Conservation (phyloP, 495 filamentous ascomycete species). For the Paragyromitra xinjiangensis region DNA sequence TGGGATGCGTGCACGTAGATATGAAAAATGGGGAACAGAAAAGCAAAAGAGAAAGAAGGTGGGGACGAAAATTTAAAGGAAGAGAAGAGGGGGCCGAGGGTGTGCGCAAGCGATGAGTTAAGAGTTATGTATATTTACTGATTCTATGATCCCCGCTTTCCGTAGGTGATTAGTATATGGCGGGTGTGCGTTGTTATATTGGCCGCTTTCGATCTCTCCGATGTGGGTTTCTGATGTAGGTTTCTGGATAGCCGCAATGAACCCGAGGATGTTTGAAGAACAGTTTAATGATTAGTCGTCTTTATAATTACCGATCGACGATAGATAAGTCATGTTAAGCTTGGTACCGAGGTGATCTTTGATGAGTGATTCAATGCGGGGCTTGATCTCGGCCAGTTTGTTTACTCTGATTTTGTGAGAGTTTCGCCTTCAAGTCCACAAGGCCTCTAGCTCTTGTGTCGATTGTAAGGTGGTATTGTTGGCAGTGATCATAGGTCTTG, state of each 20-base stretch:
- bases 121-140: slow-evolving; percentile 24
- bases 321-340: slow-evolving; percentile 2
- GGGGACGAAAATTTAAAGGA: not conserved
- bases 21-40: not conserved
- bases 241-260: slow-evolving; percentile 10
- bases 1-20: slow-evolving; percentile 16
- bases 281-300: slow-evolving; percentile 7
- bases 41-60: not conserved
- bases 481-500: not conserved
- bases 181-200: slow-evolving; percentile 24
- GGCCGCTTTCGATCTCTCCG: slow-evolving; percentile 2
- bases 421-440: not conserved
- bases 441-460: not conserved
- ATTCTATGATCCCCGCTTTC: slow-evolving; percentile 34
- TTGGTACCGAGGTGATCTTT: slow-evolving; percentile 15
- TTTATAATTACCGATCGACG: not conserved
- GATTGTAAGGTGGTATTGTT: not conserved
- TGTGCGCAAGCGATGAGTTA: slow-evolving; percentile 10
- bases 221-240: slow-evolving; percentile 15
- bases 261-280: slow-evolving; percentile 6
- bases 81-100: not conserved
- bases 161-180: slow-evolving; percentile 40
- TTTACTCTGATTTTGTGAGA: slow-evolving; percentile 8
- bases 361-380: not conserved
- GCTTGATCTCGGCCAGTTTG: slow-evolving; percentile 5